These are phyloP conservation scores for Fusarium goolgardi DNA, from an alignment of 2,329 filamentous ascomycete species.

Conservation along the genomic window DNA sequence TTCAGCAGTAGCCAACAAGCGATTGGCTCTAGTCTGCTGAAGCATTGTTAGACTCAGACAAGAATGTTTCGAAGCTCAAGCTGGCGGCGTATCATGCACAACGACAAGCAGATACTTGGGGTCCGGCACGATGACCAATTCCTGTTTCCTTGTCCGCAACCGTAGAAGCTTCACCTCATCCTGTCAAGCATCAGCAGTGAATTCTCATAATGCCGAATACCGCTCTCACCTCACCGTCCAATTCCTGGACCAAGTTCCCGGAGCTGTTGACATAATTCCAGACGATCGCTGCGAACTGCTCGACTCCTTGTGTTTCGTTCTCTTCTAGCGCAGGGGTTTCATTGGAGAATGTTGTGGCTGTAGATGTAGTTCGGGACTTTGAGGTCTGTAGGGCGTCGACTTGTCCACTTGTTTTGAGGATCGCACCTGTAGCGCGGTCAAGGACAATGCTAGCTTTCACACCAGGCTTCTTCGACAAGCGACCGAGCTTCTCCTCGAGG, in stretches of 20 bases:
- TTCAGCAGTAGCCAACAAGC: constrained; percentile 25
- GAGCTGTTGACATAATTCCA: constrained; percentile 80
- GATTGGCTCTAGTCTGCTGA: constrained; percentile 23
- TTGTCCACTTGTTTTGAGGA: constrained; percentile 80
- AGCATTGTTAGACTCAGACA: constrained; percentile 32
- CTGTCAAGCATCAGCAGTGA: constrained; percentile 53
- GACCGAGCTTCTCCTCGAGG: constrained; percentile 73
- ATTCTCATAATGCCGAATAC: constrained; percentile 9
- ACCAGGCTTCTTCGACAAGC: constrained; percentile 80
- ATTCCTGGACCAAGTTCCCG: constrained; percentile 74
- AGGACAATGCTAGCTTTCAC: constrained; percentile 83
- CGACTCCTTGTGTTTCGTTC: constrained; percentile 68
- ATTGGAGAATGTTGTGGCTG: constrained; percentile 59
- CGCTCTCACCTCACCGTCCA: constrained; percentile 73
- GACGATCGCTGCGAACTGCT: constrained; percentile 80
- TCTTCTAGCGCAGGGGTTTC: constrained; percentile 58
- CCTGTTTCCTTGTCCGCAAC: constrained; percentile 84
- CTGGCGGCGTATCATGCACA: constrained; percentile 82
- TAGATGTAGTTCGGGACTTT: constrained; percentile 52
- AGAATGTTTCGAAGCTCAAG: constrained; percentile 55
- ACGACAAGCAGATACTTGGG: constrained; percentile 82
- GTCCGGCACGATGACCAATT: constrained; percentile 86
- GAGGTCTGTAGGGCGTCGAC: constrained; percentile 65
- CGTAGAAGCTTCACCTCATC: constrained; percentile 82
- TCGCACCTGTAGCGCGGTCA: constrained; percentile 76